A percentile compares a stretch with the other conserved stretches of the same genome.
Evolutionary conservation across 257 asterid species (phyloP).

Genomic region (Solanum neorickii): DNA sequence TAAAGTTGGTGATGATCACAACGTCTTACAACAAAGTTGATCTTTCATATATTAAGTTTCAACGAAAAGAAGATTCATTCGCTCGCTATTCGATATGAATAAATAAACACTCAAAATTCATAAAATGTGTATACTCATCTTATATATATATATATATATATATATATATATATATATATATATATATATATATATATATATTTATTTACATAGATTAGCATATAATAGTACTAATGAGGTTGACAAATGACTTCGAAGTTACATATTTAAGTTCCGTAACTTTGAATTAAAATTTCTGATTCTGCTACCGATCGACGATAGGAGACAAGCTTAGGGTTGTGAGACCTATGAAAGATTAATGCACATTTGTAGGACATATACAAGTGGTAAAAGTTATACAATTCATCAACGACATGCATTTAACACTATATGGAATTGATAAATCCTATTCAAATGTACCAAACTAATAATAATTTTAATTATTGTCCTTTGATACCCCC

Average conservation of each 20-base stretch:
- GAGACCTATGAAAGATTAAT: background rate
- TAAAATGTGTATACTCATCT: background rate
- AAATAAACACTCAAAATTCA: background rate
- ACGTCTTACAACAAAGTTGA: background rate
- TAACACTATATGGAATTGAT: background rate
- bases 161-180: no score
- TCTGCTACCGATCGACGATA: fast-evolving
- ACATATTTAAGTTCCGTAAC: background rate
- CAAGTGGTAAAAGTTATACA: background rate
- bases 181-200: background rate
- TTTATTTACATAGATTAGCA: background rate
- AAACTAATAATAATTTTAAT: background rate
- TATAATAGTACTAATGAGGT: background rate
- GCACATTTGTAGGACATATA: background rate
- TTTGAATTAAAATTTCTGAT: background rate
- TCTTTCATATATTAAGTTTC: background rate
- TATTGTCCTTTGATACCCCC: background rate
- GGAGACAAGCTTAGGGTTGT: background rate
- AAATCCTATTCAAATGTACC: background rate
- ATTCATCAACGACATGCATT: background rate
- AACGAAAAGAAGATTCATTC: background rate
- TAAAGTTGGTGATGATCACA: background rate
- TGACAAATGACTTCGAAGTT: background rate
- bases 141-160: background rate
- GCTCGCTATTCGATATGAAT: background rate